Conservation (phyloP, 2,329 filamentous ascomycete species). For the Epichloe baconii region DNA sequence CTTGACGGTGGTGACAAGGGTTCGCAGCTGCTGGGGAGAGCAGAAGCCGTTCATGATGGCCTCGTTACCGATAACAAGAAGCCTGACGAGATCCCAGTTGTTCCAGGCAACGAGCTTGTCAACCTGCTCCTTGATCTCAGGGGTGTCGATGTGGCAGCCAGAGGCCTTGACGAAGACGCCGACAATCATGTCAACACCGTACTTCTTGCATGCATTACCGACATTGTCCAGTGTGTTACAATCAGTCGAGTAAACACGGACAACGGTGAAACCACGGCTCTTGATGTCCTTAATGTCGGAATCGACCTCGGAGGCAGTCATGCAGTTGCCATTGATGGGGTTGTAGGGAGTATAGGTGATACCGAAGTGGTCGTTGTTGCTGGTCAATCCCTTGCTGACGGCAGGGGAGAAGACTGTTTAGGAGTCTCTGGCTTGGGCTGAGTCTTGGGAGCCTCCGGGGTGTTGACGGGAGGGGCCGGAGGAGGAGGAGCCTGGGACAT, state of each 20-base stretch:
- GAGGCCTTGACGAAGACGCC: constrained; percentile 72
- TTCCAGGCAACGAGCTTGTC: constrained; percentile 57
- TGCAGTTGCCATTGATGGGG: constrained; percentile 46
- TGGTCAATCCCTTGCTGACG: constrained; percentile 18
- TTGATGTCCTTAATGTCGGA: constrained; percentile 50
- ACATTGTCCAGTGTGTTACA: constrained; percentile 70
- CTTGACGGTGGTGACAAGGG: constrained; percentile 58
- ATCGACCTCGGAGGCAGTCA: constrained; percentile 43
- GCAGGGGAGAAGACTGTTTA: constrained; percentile 6
- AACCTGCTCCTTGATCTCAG: constrained; percentile 60
- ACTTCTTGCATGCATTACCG: constrained; percentile 50
- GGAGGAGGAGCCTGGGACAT: not conserved
- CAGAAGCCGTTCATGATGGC: constrained; percentile 64
- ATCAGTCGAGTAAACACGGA: constrained; percentile 88
- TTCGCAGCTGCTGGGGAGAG: constrained; percentile 48
- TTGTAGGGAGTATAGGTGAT: constrained; percentile 73
- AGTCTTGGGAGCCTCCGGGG: constrained; percentile 7
- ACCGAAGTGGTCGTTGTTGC: constrained; percentile 47
- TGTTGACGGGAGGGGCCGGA: not conserved
- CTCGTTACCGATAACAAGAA: constrained; percentile 87
- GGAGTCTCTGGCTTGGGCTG: constrained; percentile 5
- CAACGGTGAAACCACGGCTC: constrained; percentile 49
- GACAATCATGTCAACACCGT: constrained; percentile 68
- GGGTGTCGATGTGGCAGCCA: constrained; percentile 41
- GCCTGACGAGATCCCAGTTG: constrained; percentile 62